Evolutionary conservation across 441 rosid genomes (phyloP), one percentile per base, ranked within the genome.

Genomic region (Adansonia grandidieri): DNA sequence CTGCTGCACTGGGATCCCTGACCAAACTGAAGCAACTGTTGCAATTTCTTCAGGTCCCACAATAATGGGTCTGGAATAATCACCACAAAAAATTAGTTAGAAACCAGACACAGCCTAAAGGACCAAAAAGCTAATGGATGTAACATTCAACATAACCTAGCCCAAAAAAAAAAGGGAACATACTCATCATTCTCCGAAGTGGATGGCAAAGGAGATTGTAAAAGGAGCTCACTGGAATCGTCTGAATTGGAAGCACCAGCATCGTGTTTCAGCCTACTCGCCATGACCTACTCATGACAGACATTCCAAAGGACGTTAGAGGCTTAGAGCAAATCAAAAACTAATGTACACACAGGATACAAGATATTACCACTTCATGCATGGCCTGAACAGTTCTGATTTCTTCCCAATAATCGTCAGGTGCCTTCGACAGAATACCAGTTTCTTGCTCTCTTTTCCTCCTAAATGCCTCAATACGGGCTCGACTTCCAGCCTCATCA

Each of bases 341-440:
- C 47, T 67, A 71, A 79, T 40, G 58, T 75, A 71, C 24, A 11
- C 10, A 61, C 20, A 22, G 1, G 77, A 19, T 15, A 9, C 17
- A 78, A 42, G 45, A 51, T 20, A 73, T 86, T 96, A 96, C 99
- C 96, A 90, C 91, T 83, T 96, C 97, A 74, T 93, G 99, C 95
- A 96, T 94, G 78, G 98, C 98, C 82, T 88, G 91, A 84, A 94
- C 98, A 79, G 97, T 85, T 87, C 90, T 90, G 76, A 94, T 96
- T 85, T 96, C 99, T 81, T 94, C 97, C 98, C 99, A 94, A 83
- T 96, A 96, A 83, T 94, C 98, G 81, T 89, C 89, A 2, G 99
- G 96, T 48, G 91, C 82, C 86, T 89, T 86, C 5, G 96, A 90
- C 60, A 96, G 99, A 84, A 94, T 89, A 83, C 85, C 82, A 67